Base-by-base conservation (phyloP, 208 protist species). In the Trypanosomatidae sp. region DNA sequence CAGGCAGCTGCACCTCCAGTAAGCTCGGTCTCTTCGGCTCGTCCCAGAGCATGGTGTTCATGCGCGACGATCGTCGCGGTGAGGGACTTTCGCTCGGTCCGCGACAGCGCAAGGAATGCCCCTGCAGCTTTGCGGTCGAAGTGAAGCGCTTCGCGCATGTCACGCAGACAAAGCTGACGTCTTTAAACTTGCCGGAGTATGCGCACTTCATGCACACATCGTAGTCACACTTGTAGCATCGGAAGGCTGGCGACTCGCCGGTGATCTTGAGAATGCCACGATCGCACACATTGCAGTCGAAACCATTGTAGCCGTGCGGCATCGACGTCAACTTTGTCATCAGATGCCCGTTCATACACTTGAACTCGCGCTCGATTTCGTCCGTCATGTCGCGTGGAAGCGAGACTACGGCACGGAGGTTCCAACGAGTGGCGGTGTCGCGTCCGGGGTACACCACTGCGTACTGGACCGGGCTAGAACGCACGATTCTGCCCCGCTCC, bases 161-260 rank as follows among this genome's bases (percentile, higher is more conserved):
- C n/a, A 88, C 81, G 58, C 92, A 96, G 22, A 96, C 83, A 88
- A 95, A 95, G 74, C 86, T 92, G 30, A 95, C 88, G 44, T 93
- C 90, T 73, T 91, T 92, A 55, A 91, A 83, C 44, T 81, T 81
- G 28, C 85, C 82, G n/a, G 83, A 82, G 69, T 89, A 92, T 39
- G 88, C 90, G 71, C 92, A 96, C 55, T 87, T 82, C 78, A 87
- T 84, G 74, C 92, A 96, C 56, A 96, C 74, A 71, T 96, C 92
- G 79, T 95, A 96, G 77, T 96, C 92, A 73, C 92, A 96, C 81
- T 95, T 94, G 74, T 93, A 91, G 77, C 92, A 96, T 28, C 92
- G 88, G 69, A 93, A 96, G 6, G 86, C 89, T 3, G 86, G 89
- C 5, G 71, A 79, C 49, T 93, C 89, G 25, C 58, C 73, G 25